Percentiles rank a stretch among this genome's conserved stretches.
Conservation (phyloP, 495 filamentous ascomycete species). For the Aspergillus sparsus region DNA sequence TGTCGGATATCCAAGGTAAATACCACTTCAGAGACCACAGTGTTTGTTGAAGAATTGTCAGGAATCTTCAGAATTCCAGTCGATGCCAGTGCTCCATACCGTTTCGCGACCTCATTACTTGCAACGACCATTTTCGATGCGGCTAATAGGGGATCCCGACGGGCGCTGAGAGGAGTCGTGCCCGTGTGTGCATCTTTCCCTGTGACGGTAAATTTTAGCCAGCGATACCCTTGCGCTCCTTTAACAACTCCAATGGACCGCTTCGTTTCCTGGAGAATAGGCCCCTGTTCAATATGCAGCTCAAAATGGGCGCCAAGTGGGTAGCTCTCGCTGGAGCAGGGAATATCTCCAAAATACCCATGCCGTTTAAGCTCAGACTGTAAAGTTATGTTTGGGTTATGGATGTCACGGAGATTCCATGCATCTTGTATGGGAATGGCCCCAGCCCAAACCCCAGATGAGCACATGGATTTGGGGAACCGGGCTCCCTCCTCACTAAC, state of each 20-base stretch:
- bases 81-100: conserved; percentile 55
- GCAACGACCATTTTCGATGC: conserved; percentile 65
- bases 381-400: conserved; percentile 53
- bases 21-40: conserved; percentile 63
- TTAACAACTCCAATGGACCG: conserved; percentile 66
- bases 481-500: conserved; percentile 70
- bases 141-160: conserved; percentile 61
- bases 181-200: conserved; percentile 73
- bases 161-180: conserved; percentile 60
- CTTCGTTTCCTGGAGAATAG: conserved; percentile 58
- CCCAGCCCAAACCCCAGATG: conserved; percentile 73
- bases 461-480: conserved; percentile 74
- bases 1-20: conserved; percentile 72
- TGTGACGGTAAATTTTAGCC: conserved; percentile 60
- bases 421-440: conserved; percentile 60
- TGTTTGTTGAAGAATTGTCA: conserved; percentile 63
- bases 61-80: conserved; percentile 67
- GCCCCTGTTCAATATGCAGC: conserved; percentile 78
- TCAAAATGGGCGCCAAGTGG: conserved; percentile 74
- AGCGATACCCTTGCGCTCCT: conserved; percentile 63
- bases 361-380: conserved; percentile 62
- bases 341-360: conserved; percentile 60
- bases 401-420: conserved; percentile 56
- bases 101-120: conserved; percentile 59
- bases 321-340: conserved; percentile 28